Conservation (phyloP, 2,329 filamentous ascomycete species). For the Orbilia brochopaga region DNA sequence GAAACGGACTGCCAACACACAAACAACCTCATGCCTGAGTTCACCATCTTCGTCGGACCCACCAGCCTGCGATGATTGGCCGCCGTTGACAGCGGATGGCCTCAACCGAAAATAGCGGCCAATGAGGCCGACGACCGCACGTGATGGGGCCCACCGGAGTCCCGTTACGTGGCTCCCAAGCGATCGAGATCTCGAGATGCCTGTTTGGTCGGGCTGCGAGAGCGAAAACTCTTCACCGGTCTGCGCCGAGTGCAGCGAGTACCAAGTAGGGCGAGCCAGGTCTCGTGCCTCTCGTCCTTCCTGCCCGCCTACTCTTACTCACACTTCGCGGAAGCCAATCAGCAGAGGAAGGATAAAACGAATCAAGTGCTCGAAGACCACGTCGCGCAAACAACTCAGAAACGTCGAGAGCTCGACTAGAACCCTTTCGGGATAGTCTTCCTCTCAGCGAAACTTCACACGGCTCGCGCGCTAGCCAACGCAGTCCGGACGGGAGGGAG, state of each 20-base stretch:
- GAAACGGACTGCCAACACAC: constrained; percentile 7
- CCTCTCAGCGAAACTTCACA: neutral
- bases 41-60: neutral
- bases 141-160: neutral
- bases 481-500: constrained; percentile 1
- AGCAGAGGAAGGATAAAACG: constrained; percentile 2
- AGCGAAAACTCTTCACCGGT: constrained; percentile 1
- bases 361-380: constrained; percentile 39
- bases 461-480: neutral
- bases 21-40: neutral
- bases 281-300: neutral
- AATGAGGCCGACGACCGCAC: neutral
- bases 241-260: neutral
- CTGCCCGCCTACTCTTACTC: too few relatives aligned
- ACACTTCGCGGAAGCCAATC: neutral
- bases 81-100: neutral
- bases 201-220: neutral
- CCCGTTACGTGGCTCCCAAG: neutral
- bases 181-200: neutral
- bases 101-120: neutral
- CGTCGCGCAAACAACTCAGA: constrained; percentile 44
- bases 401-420: constrained; percentile 29
- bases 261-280: neutral
- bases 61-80: neutral
- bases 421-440: constrained; percentile 29